phyloP scores from a whole-genome alignment of 495 filamentous ascomycete species.

The Aspergillus steynii region DNA sequence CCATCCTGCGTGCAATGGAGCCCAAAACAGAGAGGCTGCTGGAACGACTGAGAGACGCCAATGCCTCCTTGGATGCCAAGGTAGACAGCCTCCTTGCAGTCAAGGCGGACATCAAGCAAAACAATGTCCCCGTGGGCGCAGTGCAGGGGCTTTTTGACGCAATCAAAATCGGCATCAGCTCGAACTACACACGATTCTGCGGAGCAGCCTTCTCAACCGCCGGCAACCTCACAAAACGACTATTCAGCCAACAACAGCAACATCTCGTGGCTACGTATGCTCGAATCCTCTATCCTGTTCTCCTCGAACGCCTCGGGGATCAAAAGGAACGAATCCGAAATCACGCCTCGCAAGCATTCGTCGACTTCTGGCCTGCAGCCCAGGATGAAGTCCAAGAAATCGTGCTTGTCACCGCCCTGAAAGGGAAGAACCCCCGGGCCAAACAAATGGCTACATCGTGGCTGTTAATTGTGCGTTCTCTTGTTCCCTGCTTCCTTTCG shows the following conservation, averaged over 20 bases:
- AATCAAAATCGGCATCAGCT: constrained; percentile 63
- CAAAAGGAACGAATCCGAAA: constrained; percentile 76
- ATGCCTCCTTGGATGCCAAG: constrained; percentile 68
- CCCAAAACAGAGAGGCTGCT: constrained; percentile 57
- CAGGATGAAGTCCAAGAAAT: constrained; percentile 73
- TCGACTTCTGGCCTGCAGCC: constrained; percentile 65
- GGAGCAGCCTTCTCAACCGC: constrained; percentile 81
- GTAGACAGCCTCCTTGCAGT: constrained; percentile 67
- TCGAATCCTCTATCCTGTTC: constrained; percentile 63
- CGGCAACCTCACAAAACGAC: constrained; percentile 78
- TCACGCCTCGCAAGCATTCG: constrained; percentile 69
- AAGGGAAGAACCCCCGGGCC: constrained; percentile 74
- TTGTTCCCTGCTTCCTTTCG: constrained; percentile 8
- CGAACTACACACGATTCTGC: constrained; percentile 68
- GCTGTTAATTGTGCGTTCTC: constrained; percentile 63
- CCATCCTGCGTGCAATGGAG: constrained; percentile 33
- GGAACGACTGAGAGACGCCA: constrained; percentile 63
- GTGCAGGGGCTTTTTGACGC: constrained; percentile 73
- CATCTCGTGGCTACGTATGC: constrained; percentile 63
- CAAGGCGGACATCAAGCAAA: constrained; percentile 87
- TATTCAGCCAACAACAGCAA: constrained; percentile 78
- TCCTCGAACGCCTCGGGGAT: constrained; percentile 86
- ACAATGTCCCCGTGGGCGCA: constrained; percentile 74
- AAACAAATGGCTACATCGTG: constrained; percentile 84
- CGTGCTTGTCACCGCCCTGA: constrained; percentile 75